A percentile compares a stretch with the other conserved stretches of the same genome.
Evolutionary conservation across 768 basidiomycete species (phyloP).

Genomic region (Pleurotus djamor): DNA sequence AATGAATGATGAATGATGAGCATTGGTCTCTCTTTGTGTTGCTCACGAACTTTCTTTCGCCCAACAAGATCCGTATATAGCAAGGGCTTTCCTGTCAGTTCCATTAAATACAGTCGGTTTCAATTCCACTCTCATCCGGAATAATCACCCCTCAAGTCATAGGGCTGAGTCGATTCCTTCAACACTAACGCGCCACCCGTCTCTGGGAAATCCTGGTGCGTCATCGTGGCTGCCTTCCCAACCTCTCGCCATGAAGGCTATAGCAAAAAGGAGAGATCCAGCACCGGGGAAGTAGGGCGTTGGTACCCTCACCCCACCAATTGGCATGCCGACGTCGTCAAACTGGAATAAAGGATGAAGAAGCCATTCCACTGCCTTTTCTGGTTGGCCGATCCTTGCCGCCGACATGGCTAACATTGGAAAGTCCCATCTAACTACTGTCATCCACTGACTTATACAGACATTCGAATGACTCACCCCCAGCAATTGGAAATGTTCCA

Average conservation of each 20-base stretch:
- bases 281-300: constrained; percentile 62
- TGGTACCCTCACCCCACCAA: constrained; percentile 51
- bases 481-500: constrained; percentile 57
- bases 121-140: too few relatives aligned
- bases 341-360: constrained; percentile 53
- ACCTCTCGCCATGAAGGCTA: constrained; percentile 58
- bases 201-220: constrained; percentile 37
- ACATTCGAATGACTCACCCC: constrained; percentile 34
- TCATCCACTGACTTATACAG: not conserved
- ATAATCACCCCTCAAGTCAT: constrained; percentile 9
- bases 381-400: constrained; percentile 46
- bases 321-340: constrained; percentile 61
- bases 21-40: too few relatives aligned
- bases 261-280: constrained; percentile 46
- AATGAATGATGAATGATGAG: too few relatives aligned
- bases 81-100: too few relatives aligned
- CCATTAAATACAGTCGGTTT: too few relatives aligned
- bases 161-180: constrained; percentile 34
- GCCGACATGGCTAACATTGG: constrained; percentile 65
- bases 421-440: constrained; percentile 50
- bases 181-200: constrained; percentile 33
- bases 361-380: constrained; percentile 52
- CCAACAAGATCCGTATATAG: too few relatives aligned
- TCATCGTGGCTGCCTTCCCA: constrained; percentile 46
- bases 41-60: too few relatives aligned